Percentiles rank a stretch among this genome's conserved stretches.
Conservation (phyloP, 345 rosid genomes). For the Noccaea bulbosa region DNA sequence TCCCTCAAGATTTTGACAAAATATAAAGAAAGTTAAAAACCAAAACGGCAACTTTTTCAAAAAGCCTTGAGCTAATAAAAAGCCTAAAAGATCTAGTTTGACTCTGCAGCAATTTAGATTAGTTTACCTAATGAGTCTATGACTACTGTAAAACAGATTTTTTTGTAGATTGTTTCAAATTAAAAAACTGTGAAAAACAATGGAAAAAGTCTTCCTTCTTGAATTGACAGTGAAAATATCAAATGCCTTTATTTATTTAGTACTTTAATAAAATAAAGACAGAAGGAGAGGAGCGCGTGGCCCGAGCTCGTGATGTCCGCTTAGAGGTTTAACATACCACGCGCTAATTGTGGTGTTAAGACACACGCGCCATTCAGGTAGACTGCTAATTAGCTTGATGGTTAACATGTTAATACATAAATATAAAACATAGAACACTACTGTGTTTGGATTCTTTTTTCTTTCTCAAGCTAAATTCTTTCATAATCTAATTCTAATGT, state of each 20-base stretch:
- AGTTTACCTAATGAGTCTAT: background rate
- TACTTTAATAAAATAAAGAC: background rate
- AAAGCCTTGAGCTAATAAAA: constrained; percentile 28
- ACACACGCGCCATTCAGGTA: constrained; percentile 11
- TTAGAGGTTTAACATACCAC: constrained; percentile 29
- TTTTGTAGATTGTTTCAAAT: background rate
- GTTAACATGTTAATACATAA: background rate
- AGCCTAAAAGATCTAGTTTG: constrained; percentile 36
- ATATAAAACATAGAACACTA: background rate
- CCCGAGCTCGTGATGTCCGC: constrained; percentile 54
- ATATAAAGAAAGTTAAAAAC: constrained; percentile 20
- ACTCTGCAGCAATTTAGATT: constrained; percentile 6
- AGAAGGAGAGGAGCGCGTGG: constrained; percentile 28
- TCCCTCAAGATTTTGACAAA: constrained; percentile 35
- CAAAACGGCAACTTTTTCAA: constrained; percentile 9
- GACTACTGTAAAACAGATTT: background rate
- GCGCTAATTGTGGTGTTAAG: constrained; percentile 12
- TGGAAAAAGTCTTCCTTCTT: constrained; percentile 1
- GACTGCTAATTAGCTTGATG: background rate
- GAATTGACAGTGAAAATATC: background rate
- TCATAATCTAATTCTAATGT: background rate
- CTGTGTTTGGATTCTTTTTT: background rate
- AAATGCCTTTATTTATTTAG: background rate
- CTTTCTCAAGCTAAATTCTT: background rate
- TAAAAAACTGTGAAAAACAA: background rate